Base-by-base conservation (phyloP, 164 flowering plant species). In the Platanus orientalis region DNA sequence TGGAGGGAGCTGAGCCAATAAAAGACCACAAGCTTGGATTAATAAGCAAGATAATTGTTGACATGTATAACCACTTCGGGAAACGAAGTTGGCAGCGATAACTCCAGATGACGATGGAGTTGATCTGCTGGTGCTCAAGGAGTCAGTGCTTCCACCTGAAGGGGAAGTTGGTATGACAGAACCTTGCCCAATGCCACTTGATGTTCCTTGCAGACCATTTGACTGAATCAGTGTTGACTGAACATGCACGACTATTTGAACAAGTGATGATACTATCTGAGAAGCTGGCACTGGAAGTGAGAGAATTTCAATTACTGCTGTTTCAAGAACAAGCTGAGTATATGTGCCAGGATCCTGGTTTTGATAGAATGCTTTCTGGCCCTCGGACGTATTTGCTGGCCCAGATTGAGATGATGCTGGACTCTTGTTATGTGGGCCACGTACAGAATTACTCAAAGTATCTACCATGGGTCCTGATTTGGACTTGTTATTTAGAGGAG, bases 1-100 rank as follows among this genome's bases (percentile, higher is more conserved):
- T 21, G 78, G 83, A 47, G 99, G 99, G 28, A 94, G 96, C 83
- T 91, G 99, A 61, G 99, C 90, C 71, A 95, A 67, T 53, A 95
- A 72, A 54, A 95, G 89, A 30, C 99, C 99, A 73, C 99, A 89
- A 68, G 97, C 94, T 80, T 95, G 99, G 73, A 95, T 89, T 68
- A 95, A 68, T 68, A 94, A 77, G 76, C 98, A 90, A 48, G 97
- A 89, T 29, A 94, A 72, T 67, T 91, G 97, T 64, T 91, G 96
- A 76, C 90, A 86, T 7, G 97, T 77, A 71, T 90, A 91, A 59
- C 95, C 97, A 72, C 96, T 91, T 67, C 86, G 78, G 20, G 90
- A 84, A 66, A 89, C 95, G 73, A 89, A 86, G 77, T 80, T 88
- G 27, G 92, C 76, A 6, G 83, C 75, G 66, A 73, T 86, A 28